Evolutionary conservation across 805 yeast species (phyloP).

Genomic region (Lachancea kluyveri): DNA sequence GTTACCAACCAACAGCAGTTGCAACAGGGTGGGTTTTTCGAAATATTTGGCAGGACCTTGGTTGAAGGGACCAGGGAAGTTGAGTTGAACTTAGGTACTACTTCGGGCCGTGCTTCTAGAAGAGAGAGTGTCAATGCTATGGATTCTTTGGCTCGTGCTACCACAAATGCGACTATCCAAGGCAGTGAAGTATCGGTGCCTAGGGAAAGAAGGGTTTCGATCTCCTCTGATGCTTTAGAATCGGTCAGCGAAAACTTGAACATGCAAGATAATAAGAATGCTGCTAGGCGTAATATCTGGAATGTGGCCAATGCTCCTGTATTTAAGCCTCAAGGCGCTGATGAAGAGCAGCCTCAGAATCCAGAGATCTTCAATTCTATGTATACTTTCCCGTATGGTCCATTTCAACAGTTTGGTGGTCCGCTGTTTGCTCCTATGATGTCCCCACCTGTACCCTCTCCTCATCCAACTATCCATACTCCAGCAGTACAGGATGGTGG

Average conservation of each 20-base stretch:
- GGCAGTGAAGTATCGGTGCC: no score
- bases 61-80: conserved; percentile 32
- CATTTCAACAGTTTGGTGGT: conserved; percentile 2
- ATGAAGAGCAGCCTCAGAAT: not conserved
- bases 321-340: conserved; percentile 17
- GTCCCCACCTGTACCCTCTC: conserved; percentile 5
- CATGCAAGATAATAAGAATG: conserved; percentile 6
- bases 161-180: conserved; percentile 5
- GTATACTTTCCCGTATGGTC: conserved; percentile 4
- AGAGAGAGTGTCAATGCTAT: conserved; percentile 5
- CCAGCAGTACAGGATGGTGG: not conserved
- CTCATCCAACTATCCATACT: not conserved
- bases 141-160: conserved; percentile 7
- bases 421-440: conserved; percentile 13
- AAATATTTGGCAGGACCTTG: conserved; percentile 29
- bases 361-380: conserved; percentile 3
- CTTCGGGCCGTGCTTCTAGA: conserved; percentile 10
- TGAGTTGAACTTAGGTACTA: conserved; percentile 11
- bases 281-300: conserved; percentile 18
- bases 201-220: conserved; percentile 8
- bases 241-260: conserved; percentile 10
- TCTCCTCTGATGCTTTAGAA: conserved; percentile 10
- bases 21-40: conserved; percentile 26
- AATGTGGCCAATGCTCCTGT: conserved; percentile 25
- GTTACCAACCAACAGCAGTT: conserved; percentile 5